Conservation (phyloP, 2,329 filamentous ascomycete genomes). For the Alternaria ventricosa region DNA sequence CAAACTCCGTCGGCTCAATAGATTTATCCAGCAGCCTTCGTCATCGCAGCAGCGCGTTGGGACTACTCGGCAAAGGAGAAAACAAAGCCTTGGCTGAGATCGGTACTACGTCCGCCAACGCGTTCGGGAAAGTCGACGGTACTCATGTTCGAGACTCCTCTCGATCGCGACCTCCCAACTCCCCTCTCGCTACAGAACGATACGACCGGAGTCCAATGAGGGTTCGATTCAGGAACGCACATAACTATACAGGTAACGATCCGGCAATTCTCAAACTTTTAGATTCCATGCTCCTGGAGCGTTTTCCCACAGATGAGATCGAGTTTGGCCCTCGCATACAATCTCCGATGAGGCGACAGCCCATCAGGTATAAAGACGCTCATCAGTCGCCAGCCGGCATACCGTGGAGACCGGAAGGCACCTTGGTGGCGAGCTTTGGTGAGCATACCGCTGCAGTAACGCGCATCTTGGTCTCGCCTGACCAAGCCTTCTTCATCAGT, state of each 20-base stretch:
- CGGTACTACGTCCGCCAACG: conserved; percentile 68
- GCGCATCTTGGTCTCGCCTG: conserved; percentile 80
- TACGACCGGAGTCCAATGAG: conserved; percentile 42
- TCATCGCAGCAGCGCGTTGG: conserved; percentile 64
- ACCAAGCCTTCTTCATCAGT: conserved; percentile 94
- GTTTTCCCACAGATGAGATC: conserved; percentile 65
- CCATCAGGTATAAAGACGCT: conserved; percentile 62
- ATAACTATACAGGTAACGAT: conserved; percentile 84
- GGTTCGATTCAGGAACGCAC: conserved; percentile 66
- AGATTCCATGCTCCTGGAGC: conserved; percentile 80
- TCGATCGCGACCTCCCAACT: conserved; percentile 35
- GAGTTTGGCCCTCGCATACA: conserved; percentile 82
- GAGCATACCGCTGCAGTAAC: conserved; percentile 87
- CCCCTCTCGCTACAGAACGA: conserved; percentile 40
- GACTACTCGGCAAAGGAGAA: conserved; percentile 65
- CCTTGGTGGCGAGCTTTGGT: conserved; percentile 83
- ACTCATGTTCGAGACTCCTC: conserved; percentile 46
- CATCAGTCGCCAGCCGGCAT: conserved; percentile 58
- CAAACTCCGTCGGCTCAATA: conserved; percentile 38
- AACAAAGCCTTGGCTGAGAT: conserved; percentile 70
- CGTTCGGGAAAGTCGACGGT: conserved; percentile 68
- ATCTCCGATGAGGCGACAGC: conserved; percentile 63
- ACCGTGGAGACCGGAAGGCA: conserved; percentile 83
- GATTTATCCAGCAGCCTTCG: conserved; percentile 49
- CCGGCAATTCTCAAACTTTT: conserved; percentile 69